Evolutionary conservation across 2,329 filamentous ascomycete species (phyloP), one percentile per base, ranked within the genome.

Genomic region (Ascochyta rabiei): DNA sequence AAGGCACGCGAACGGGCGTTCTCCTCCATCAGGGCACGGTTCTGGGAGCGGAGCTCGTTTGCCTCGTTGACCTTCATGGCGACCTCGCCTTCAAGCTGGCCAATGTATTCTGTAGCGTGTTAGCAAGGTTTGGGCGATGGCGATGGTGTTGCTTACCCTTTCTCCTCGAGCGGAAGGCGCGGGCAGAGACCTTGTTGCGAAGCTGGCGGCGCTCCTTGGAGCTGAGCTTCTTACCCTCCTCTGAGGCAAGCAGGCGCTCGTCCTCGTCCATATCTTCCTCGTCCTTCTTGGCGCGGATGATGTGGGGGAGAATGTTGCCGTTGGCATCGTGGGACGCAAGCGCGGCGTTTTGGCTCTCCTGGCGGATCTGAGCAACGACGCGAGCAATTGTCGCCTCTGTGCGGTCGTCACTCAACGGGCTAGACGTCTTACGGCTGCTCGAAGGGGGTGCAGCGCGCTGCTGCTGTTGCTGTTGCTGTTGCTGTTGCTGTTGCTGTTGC

Each of bases 231-330:
- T 99, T 99, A 69, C 93, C 95, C 78, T 97, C 93, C 70, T 99
- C 95, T 57, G 92, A 97, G n/a, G 91, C 91, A 42, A 97, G 82
- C 9, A 97, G 82, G 63, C 91, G 85, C 82, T 98, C 95, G 68
- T 98, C 95, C 75, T 97, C 93, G 67, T 99, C 95, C 93, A 99
- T 98, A 48, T 98, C 93, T 59, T 97, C 93, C 69, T 98, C 93
- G 39, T 97, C 92, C 82, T 98, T 98, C 83, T 88, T 93, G 60
- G 85, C 78, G 60, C 88, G 88, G 44, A 88, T 82, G 65, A 91
- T 84, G 72, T 91, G 88, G 51, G 86, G 81, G n/a, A 87, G 75
- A 12, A 82, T 73, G 57, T 73, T 72, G 30, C 75, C 67, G 28
- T 75, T 75, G 58, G 75, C 77, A 43, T 84, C 80, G 15, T 85